A percentile compares a stretch with the other conserved stretches of the same genome.
phyloP scores from a whole-genome alignment of 1,284 basidiomycete genomes.

The Moesziomyces globuligerus region DNA sequence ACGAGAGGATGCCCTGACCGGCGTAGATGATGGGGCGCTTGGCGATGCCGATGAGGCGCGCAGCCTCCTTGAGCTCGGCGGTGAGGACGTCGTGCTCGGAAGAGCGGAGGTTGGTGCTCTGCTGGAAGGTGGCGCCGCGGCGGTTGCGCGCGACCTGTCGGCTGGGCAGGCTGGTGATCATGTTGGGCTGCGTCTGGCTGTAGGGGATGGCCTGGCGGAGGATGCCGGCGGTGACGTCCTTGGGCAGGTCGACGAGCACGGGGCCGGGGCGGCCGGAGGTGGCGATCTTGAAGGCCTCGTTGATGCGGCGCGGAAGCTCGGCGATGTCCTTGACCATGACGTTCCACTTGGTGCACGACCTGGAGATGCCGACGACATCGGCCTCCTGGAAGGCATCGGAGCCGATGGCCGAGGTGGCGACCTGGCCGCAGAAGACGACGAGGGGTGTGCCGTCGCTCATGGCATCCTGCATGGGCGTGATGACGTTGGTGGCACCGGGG shows the following conservation, averaged over 20 bases:
- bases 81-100: constrained; percentile 36
- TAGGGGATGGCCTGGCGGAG: constrained; percentile 85
- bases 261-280: constrained; percentile 95
- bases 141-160: constrained; percentile 60
- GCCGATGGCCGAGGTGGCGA: constrained; percentile 96
- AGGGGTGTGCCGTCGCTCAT: constrained; percentile 93
- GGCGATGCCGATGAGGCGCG: constrained; percentile 88
- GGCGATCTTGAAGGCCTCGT: constrained; percentile 99
- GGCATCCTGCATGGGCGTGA: constrained; percentile 98
- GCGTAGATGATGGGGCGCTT: constrained; percentile 93
- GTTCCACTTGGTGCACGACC: constrained; percentile 99
- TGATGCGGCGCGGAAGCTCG: constrained; percentile 93
- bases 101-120: constrained; percentile 26
- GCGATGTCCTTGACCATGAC: constrained; percentile 98
- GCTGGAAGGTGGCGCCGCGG: constrained; percentile 38
- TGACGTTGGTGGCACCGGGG: constrained; percentile 95
- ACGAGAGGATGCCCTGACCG: constrained; percentile 88
- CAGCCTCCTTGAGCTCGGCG: constrained; percentile 83
- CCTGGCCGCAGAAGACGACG: constrained; percentile 95
- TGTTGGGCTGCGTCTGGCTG: constrained; percentile 86
- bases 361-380: constrained; percentile 93
- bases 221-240: constrained; percentile 94
- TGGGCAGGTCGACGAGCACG: constrained; percentile 95
- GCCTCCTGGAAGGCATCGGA: constrained; percentile 99
- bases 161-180: constrained; percentile 64